A percentile compares a stretch with the other conserved stretches of the same genome.
These are phyloP conservation scores for Leonotis leonurus DNA, from an alignment of 257 asterid species.

Conservation along the genomic window DNA sequence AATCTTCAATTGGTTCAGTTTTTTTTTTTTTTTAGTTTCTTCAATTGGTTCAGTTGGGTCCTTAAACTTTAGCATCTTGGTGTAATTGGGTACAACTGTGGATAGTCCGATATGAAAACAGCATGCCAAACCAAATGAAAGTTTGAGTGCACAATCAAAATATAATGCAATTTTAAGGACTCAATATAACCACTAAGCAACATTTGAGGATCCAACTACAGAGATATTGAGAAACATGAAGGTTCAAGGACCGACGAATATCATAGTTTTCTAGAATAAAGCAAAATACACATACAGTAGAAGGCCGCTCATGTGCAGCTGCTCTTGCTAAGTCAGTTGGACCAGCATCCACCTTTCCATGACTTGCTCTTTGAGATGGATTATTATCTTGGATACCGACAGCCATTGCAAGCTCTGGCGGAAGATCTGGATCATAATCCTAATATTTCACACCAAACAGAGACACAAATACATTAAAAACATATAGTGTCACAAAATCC, in stretches of 20 bases:
- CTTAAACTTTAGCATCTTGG: background rate
- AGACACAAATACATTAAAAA: background rate
- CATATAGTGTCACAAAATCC: background rate
- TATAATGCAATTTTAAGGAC: background rate
- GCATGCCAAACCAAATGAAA: background rate
- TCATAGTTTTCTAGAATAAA: background rate
- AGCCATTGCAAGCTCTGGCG: slow-evolving; percentile 95
- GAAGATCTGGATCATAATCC: slow-evolving; percentile 94
- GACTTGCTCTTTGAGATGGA: slow-evolving; percentile 48
- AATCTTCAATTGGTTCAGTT: background rate
- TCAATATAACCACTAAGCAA: background rate
- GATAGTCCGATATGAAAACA: background rate
- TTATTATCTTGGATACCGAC: slow-evolving; percentile 56
- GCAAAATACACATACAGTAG: slow-evolving; percentile 28
- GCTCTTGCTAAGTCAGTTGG: slow-evolving; percentile 46
- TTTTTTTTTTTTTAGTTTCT: too few relatives aligned
- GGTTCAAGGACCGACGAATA: background rate
- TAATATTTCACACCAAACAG: slow-evolving; percentile 25
- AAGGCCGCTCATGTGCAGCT: too few relatives aligned
- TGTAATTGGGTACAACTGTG: background rate
- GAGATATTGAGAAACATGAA: background rate
- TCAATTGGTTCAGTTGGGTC: background rate
- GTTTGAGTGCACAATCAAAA: background rate
- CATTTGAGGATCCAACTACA: background rate
- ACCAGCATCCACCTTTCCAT: slow-evolving; percentile 48